Evolutionary conservation across 345 rosid genomes (phyloP).

Genomic region (Noccaea caerulescens): DNA sequence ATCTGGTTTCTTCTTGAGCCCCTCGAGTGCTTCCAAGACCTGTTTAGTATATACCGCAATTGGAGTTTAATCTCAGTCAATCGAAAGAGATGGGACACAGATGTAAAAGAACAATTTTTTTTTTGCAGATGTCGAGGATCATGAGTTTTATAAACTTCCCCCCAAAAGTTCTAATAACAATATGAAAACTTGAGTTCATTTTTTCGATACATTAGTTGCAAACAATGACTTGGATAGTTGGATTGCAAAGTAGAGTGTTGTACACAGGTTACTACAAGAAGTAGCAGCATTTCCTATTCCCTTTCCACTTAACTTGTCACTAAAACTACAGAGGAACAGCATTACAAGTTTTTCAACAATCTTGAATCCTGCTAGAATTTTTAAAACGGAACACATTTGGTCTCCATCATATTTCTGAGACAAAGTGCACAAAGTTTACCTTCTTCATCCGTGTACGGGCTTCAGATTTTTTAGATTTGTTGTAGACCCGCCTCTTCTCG

Average conservation of each 20-base stretch:
- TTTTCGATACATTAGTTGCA: neutral
- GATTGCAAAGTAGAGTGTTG: neutral
- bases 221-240: neutral
- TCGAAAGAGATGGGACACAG: neutral
- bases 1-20: slow-evolving; percentile 76
- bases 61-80: neutral
- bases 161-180: no score
- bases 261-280: slow-evolving; percentile 16
- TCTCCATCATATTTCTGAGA: neutral
- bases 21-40: slow-evolving; percentile 82
- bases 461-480: slow-evolving; percentile 91
- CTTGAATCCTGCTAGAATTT: neutral
- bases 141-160: no score
- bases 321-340: slow-evolving; percentile 7
- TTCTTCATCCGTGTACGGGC: slow-evolving; percentile 89
- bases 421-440: slow-evolving; percentile 46
- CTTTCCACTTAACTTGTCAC: neutral
- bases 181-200: neutral
- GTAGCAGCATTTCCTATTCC: slow-evolving; percentile 1
- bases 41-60: slow-evolving; percentile 31
- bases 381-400: neutral
- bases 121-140: no score
- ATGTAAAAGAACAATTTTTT: neutral
- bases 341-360: slow-evolving; percentile 9
- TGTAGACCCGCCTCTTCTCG: slow-evolving; percentile 78